Evolutionary conservation across 257 asterid genomes (phyloP), one percentile per base, ranked within the genome.

Genomic region (Thymus quinquecostatus): DNA sequence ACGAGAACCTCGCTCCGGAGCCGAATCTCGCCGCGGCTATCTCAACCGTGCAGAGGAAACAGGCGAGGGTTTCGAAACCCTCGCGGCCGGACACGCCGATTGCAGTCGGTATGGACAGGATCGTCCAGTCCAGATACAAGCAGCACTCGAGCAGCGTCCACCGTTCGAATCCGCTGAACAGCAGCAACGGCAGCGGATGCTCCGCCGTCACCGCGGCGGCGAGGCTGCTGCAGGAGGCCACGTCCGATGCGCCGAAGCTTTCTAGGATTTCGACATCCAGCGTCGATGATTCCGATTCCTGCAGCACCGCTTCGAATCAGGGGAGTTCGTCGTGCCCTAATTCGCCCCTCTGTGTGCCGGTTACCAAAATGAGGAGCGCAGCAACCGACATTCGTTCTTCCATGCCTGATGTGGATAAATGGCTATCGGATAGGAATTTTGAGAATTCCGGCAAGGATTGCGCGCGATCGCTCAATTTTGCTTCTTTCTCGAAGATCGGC

Each of bases 181-280:
- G 74, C 27, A 68, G 73, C 14, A 73, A 81, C 77, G 75, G 74
- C 14, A 79, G 28, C 55, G 75, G 67, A 6, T 74, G 77, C 70
- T 40, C 82, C 41, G 44, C 82, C n/a, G 89, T 84, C 13, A 77
- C 84, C 1, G 86, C 91, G 2, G 98, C 98, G n/a, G 82, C 87
- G 27, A 80, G 87, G 82, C 79, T 89, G n/a, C 73, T 86, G 79
- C 96, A 78, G 33, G 92, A 86, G 80, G 92, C 88, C 68, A 89
- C 88, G 38, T 71, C 82, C 54, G 81, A 77, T 30, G 71, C 60
- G 61, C 82, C 78, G 36, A 84, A 76, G 80, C 72, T 81, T 64
- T 69, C 85, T 6, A 79, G 83, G 55, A 73, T 82, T 59, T 84
- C 82, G 0, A 82, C 79, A 29, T 74, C 85, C 29, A 75, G 64